Evolutionary conservation across 805 yeast species (phyloP), one percentile per base, ranked within the genome.

Genomic region (Diddensiella santjacobensis): DNA sequence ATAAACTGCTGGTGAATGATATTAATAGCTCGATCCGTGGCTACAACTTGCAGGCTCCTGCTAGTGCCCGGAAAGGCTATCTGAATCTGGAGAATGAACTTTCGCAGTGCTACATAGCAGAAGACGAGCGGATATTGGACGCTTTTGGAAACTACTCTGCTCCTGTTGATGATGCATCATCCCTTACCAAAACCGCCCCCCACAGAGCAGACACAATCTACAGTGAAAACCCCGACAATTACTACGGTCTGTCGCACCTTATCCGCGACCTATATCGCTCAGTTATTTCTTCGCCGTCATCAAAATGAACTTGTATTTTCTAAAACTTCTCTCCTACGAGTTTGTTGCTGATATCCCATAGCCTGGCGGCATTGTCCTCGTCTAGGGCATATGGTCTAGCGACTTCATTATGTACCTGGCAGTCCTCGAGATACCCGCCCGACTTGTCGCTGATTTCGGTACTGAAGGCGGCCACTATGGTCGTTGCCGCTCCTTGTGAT

Each of bases 11-110:
- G 40, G 54, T 81, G 2, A 58, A 59, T 2, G 50, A 65, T 4
- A 56, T 80, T 40, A 81, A 81, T 57, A 75, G 71, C 50, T 66
- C 68, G 2, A 68, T 81, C 8, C 63, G 86, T 11, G 76, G 81
- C 0, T 81, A 81, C 56, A 81, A 81, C 54, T 55, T 81, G 13
- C 85, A 80, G 54, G 84, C 87, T 0, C 87, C 87, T 0, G 53
- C 74, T 42, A 66, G 81, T 0, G 78, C 85, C 0, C 80, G 83
- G 44, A 75, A 73, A 50, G 64, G 78, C n/a, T 81, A 81, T 53
- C 58, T 81, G 11, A 6, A 63, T 1, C 52, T 64, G 2, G 77
- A 73, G 3, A 66, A 61, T 15, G 86, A 81, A 58, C 55, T 78
- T 13, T 59, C 60, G 10, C 49, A 58, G 22, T 71, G 73, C 43